Evolutionary conservation across 129 eudicot genomes (phyloP), one percentile per base, ranked within the genome.

Genomic region (Escallonia herrerae): DNA sequence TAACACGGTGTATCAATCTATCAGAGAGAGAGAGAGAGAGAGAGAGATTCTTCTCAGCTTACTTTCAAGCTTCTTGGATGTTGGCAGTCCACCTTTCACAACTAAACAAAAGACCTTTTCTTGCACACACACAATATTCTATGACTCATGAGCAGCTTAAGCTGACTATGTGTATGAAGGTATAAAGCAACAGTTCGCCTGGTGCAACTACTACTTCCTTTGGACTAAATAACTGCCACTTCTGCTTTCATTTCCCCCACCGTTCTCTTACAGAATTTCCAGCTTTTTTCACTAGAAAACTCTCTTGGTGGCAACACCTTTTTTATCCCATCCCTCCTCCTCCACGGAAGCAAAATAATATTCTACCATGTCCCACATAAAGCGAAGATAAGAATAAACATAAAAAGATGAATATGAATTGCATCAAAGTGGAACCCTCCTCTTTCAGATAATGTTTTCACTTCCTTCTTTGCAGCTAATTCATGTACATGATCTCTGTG

Each of bases 401-500:
- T 11, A 14, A 1, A 1, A 7, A 47, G 52, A 39, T 33, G 56
- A 56, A 63, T 62, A 47, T 15, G 57, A 52, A 62, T 8, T 60
- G 51, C 67, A 60, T 47, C 69, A 67, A 40, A 49, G 10, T 62
- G 56, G 69, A 72, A 62, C 63, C 69, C 63, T 22, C 37, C 45
- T 58, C 7, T 49, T 42, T 14, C 69, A 62, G 56, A 72, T 62
- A n/a, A 55, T 62, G 53, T 47, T 44, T 40, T 2, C 15, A 10
- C 54, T 15, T 71, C 13, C 15, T 11, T 40, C 48, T 55, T 37
- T 49, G 54, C 12, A 53, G 4, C 66, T 42, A 5, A 3, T 14
- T 3, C 6, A 51, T 40, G 48, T 8, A 40, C n/a, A 51, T 60
- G 12, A 42, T 6, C 57, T 38, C 33, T 52, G 33, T 40, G 65